Percentiles rank a stretch among this genome's conserved stretches.
These are phyloP conservation scores for Geoglossum glabrum DNA, from an alignment of 495 filamentous ascomycete genomes.

Conservation along the genomic window DNA sequence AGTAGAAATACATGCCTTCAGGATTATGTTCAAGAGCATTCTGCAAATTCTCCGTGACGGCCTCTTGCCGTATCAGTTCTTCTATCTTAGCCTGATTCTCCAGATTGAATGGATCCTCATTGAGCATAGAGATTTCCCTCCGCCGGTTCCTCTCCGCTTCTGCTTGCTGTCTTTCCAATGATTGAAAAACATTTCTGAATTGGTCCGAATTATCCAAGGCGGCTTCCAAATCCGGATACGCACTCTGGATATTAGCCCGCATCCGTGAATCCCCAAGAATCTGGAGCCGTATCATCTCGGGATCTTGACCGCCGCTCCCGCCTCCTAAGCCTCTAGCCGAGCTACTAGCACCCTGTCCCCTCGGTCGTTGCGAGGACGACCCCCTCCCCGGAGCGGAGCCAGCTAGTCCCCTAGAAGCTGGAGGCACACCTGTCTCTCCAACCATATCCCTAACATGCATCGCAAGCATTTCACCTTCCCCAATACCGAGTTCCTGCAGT, in stretches of 20 bases:
- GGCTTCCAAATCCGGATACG: constrained; percentile 53
- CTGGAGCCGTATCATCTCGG: constrained; percentile 64
- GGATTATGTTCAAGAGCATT: constrained; percentile 92
- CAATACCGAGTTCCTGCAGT: constrained; percentile 60
- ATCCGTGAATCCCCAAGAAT: constrained; percentile 60
- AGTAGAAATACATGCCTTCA: constrained; percentile 45
- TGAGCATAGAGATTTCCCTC: constrained; percentile 59
- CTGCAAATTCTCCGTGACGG: constrained; percentile 83
- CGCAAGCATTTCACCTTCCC: constrained; percentile 81
- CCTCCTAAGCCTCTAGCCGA: constrained; percentile 13
- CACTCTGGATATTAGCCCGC: constrained; percentile 42
- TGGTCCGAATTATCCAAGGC: constrained; percentile 57
- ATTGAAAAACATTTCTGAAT: constrained; percentile 49
- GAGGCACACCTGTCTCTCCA: constrained; percentile 19
- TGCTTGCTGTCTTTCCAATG: constrained; percentile 44
- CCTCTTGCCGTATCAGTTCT: constrained; percentile 87
- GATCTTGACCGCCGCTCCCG: constrained; percentile 33
- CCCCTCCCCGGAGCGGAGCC: constrained; percentile 5
- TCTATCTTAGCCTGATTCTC: constrained; percentile 86
- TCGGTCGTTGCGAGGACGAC: constrained; percentile 1
- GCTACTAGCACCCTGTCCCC: constrained; percentile 18
- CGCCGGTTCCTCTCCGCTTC: constrained; percentile 53
- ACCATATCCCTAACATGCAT: constrained; percentile 48
- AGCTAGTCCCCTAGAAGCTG: constrained; percentile 6
- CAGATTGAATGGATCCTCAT: constrained; percentile 78